These are phyloP conservation scores for Saturnispora dispora DNA, from an alignment of 805 yeast genomes.

Conservation along the genomic window DNA sequence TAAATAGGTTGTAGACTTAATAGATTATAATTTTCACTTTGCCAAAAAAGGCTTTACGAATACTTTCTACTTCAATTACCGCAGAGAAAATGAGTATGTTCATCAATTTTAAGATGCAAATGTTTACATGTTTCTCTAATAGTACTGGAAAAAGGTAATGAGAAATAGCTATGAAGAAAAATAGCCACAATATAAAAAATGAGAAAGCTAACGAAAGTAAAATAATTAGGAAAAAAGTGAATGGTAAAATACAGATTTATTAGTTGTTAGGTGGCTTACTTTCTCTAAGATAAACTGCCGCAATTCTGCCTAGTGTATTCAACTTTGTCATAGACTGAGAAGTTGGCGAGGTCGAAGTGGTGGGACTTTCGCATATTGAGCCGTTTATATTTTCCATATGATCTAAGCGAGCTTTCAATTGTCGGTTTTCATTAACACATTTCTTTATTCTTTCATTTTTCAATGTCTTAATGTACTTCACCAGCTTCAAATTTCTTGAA, in stretches of 20 bases:
- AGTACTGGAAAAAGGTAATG: too few relatives aligned
- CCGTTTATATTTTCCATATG: conserved; percentile 2
- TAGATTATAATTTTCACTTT: not conserved
- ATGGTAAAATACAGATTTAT: not conserved
- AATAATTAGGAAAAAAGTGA: not conserved
- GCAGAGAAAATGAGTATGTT: too few relatives aligned
- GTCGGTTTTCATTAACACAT: conserved; percentile 22
- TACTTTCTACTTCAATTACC: not conserved
- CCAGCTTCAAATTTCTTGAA: conserved; percentile 25
- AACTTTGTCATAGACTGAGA: not conserved
- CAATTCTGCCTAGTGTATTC: conserved; percentile 5
- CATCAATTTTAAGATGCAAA: too few relatives aligned
- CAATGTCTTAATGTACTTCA: conserved; percentile 24
- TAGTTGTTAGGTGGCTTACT: not conserved
- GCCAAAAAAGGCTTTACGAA: not conserved
- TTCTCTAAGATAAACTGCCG: conserved; percentile 5
- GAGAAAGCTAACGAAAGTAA: not conserved
- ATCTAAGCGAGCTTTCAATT: conserved; percentile 19
- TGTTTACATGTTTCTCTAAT: too few relatives aligned
- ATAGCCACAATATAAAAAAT: not conserved
- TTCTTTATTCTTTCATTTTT: conserved; percentile 24
- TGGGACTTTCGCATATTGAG: not conserved
- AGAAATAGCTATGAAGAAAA: not conserved
- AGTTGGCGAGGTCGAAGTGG: not conserved
- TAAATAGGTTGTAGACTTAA: conserved; percentile 2